A percentile compares a stretch with the other conserved stretches of the same genome.
Conservation (phyloP, 1,284 basidiomycete species). For the Inonotus hispidus region DNA sequence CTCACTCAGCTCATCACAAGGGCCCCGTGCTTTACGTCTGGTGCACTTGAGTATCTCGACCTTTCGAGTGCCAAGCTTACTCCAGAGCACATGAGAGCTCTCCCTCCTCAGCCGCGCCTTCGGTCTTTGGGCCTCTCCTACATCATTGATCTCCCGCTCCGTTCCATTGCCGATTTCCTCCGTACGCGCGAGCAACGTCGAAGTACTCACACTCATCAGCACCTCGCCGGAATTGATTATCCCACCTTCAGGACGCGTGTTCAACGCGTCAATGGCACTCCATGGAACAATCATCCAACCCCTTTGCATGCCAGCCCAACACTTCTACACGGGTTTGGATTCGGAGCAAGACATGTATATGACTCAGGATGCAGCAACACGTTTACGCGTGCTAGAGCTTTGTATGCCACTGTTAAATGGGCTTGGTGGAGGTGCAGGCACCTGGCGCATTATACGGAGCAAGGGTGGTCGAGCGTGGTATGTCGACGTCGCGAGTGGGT, state of each 20-base stretch:
- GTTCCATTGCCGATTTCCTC: conserved; percentile 67
- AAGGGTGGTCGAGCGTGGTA: conserved; percentile 97
- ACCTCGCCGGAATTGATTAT: conserved; percentile 72
- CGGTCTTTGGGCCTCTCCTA: conserved; percentile 87
- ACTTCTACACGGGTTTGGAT: conserved; percentile 37
- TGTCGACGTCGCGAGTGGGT: conserved; percentile 82
- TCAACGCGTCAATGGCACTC: conserved; percentile 51
- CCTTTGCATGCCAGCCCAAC: conserved; percentile 74
- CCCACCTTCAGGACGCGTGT: conserved; percentile 36
- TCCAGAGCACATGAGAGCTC: conserved; percentile 45
- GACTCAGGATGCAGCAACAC: conserved; percentile 48
- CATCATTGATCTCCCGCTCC: conserved; percentile 69
- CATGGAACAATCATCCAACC: conserved; percentile 74
- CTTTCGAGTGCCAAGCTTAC: conserved; percentile 80
- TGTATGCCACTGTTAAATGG: conserved; percentile 68
- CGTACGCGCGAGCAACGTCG: conserved; percentile 71
- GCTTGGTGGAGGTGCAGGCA: conserved; percentile 69
- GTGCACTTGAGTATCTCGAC: conserved; percentile 83
- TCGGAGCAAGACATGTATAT: conserved; percentile 27
- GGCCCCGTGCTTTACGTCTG: conserved; percentile 80
- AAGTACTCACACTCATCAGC: conserved; percentile 79
- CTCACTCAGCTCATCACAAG: conserved; percentile 62
- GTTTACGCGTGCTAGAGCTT: conserved; percentile 85
- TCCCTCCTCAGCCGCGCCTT: conserved; percentile 67
- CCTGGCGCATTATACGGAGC: conserved; percentile 86